phyloP scores from a whole-genome alignment of 306 rosid species.

The Lupinus albus region DNA sequence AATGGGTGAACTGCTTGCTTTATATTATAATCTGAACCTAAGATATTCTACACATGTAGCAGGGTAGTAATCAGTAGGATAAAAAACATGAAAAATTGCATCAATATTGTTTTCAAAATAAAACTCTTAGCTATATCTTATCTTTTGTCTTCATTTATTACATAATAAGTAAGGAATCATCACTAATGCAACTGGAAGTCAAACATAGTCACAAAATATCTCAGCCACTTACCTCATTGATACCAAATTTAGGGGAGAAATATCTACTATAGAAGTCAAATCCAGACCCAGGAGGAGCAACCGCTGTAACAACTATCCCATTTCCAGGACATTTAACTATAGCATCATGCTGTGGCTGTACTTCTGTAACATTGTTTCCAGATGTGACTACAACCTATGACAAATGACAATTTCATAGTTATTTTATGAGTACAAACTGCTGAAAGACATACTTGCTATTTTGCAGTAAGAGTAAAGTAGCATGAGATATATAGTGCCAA shows the following conservation, averaged over 20 bases:
- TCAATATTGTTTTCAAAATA: not conserved
- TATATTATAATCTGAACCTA: not conserved
- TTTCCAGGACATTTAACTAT: constrained; percentile 59
- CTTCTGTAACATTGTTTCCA: constrained; percentile 50
- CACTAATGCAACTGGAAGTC: too few relatives aligned
- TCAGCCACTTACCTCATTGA: constrained; percentile 63
- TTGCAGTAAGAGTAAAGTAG: constrained; percentile 19
- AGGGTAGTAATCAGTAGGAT: not conserved
- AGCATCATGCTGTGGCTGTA: constrained; percentile 58
- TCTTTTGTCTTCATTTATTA: too few relatives aligned
- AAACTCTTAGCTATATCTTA: too few relatives aligned
- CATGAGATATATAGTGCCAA: not conserved
- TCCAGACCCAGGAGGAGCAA: constrained; percentile 60
- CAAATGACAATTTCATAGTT: constrained; percentile 26
- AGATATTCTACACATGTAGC: not conserved
- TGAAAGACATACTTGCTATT: not conserved
- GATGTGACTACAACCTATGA: constrained; percentile 65
- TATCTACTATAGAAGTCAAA: constrained; percentile 70
- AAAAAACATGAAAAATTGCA: not conserved
- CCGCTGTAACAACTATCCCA: constrained; percentile 65
- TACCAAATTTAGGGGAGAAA: constrained; percentile 64
- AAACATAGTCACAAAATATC: not conserved
- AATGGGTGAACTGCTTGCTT: not conserved
- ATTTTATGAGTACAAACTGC: too few relatives aligned
- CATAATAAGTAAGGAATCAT: too few relatives aligned